phyloP scores from a whole-genome alignment of 2,329 filamentous ascomycete species.

The Thielaviopsis ethacetica region DNA sequence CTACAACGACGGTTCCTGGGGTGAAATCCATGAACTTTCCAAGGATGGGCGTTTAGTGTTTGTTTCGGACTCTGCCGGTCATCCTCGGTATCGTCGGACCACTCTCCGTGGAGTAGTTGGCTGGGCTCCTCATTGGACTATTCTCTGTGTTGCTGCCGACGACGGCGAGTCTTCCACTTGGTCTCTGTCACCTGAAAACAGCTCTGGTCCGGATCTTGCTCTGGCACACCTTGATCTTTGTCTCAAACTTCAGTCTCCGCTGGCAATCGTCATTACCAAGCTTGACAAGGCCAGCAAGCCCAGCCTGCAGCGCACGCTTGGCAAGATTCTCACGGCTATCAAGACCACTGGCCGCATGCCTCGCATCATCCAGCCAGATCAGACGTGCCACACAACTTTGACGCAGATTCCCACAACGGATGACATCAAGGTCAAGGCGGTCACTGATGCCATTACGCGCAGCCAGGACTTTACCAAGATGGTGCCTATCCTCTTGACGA shows the following conservation, averaged over 20 bases:
- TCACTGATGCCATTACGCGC: conserved; percentile 34
- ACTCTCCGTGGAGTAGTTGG: conserved; percentile 80
- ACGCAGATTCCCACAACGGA: conserved; percentile 40
- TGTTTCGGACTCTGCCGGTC: conserved; percentile 80
- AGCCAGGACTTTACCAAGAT: conserved; percentile 23
- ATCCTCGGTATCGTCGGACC: conserved; percentile 76
- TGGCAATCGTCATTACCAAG: conserved; percentile 79
- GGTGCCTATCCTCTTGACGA: conserved; percentile 79
- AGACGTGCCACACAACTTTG: conserved; percentile 32
- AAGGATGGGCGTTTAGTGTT: conserved; percentile 65
- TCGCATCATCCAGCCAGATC: conserved; percentile 48
- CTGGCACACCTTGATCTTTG: conserved; percentile 74
- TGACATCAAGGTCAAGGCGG: conserved; percentile 37
- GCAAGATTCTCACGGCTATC: conserved; percentile 57
- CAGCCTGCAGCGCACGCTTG: conserved; percentile 53
- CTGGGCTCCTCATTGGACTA: conserved; percentile 88
- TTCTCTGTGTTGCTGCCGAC: conserved; percentile 75
- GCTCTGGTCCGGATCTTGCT: conserved; percentile 45
- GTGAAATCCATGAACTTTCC: conserved; percentile 74
- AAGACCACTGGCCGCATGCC: conserved; percentile 63
- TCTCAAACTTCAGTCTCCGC: conserved; percentile 58
- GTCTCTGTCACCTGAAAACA: background rate
- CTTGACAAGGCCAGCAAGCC: conserved; percentile 66
- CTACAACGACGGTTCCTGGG: conserved; percentile 80
- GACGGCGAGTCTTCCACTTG: conserved; percentile 31